Evolutionary conservation across 495 filamentous ascomycete genomes (phyloP).

Genomic region (Aspergillus asperescens): DNA sequence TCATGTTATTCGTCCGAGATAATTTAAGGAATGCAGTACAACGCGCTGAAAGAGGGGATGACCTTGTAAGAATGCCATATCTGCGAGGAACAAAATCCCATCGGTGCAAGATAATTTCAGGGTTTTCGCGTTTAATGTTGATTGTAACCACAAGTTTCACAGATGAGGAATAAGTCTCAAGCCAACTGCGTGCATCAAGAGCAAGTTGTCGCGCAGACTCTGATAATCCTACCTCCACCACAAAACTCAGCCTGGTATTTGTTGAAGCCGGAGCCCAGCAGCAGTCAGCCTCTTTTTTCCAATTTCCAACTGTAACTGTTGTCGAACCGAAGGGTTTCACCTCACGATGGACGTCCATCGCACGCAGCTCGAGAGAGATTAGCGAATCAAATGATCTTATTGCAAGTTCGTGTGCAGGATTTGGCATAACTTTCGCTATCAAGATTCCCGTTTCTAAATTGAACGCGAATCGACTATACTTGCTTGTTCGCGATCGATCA

Average conservation of each 20-base stretch:
- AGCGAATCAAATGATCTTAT: conserved; percentile 15
- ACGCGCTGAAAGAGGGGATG: conserved; percentile 10
- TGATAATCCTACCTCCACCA: conserved; percentile 21
- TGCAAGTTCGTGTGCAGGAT: conserved; percentile 18
- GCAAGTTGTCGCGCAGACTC: conserved; percentile 21
- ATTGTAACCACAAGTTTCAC: conserved; percentile 21
- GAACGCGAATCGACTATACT: conserved; percentile 18
- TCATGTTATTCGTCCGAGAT: conserved; percentile 17
- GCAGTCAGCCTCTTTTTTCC: conserved; percentile 20
- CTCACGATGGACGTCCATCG: conserved; percentile 16
- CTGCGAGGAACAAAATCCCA: conserved; percentile 17
- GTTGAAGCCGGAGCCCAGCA: conserved; percentile 19
- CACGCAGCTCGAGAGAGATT: conserved; percentile 16
- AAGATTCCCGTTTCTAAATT: conserved; percentile 20
- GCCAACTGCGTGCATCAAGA: conserved; percentile 19
- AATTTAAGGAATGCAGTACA: conserved; percentile 18
- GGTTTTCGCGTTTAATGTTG: conserved; percentile 14
- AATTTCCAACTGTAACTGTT: conserved; percentile 19
- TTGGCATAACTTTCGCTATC: conserved; percentile 19
- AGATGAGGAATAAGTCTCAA: conserved; percentile 20
- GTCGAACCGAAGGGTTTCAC: conserved; percentile 20
- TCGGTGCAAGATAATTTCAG: conserved; percentile 17
- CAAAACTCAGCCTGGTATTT: conserved; percentile 12
- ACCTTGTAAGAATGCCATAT: conserved; percentile 10
- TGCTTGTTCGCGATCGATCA: conserved; percentile 21